Base-by-base conservation (phyloP, 108 stramenopile genomes). In the Stephanodiscus triporus region DNA sequence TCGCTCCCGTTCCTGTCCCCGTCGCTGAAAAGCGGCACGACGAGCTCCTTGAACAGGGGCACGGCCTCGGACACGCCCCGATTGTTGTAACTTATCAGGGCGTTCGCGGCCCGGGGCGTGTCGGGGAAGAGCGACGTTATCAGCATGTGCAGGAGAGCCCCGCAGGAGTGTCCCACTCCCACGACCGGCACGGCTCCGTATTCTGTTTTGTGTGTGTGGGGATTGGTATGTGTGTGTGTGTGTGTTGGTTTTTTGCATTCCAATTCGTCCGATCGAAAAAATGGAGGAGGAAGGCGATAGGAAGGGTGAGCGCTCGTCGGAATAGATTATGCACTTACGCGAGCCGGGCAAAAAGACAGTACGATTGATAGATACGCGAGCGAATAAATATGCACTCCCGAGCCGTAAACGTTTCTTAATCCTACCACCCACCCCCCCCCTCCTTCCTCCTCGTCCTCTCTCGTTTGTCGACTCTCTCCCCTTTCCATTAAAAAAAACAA, bases 101-200 rank as follows among this genome's bases (percentile, higher is more conserved):
- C 95, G 78, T 96, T 96, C 49, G 90, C 97, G 0, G 95, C 95
- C 2, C 93, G 78, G 9, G 93, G 97, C 26, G 95, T 96, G 70
- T 96, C 96, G 34, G 97, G 96, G 74, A 96, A 96, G 9, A 96
- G 70, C 43, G 81, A 89, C 16, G 92, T 95, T 57, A 97, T 95
- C 32, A 97, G 77, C 59, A 96, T 71, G 47, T 97, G 97, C 57
- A 97, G 76, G 51, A 97, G 71, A 20, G 96, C 87, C 9, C 97
- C 97, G 53, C 88, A 91, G 6, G 87, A 89, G 84, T 97, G 97
- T 14, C 97, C 97, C 19, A 97, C 81, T 14, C 97, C 96, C 26
- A 97, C 89, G 9, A 96, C 97, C 9, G 96, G 97, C 9, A 96
- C 70, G 9, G 93, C 91, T 9, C 97, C 97, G 63, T 96, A 97